Evolutionary conservation across 108 stramenopile genomes (phyloP), one percentile per base, ranked within the genome.

Genomic region (Conticribra guillardii): DNA sequence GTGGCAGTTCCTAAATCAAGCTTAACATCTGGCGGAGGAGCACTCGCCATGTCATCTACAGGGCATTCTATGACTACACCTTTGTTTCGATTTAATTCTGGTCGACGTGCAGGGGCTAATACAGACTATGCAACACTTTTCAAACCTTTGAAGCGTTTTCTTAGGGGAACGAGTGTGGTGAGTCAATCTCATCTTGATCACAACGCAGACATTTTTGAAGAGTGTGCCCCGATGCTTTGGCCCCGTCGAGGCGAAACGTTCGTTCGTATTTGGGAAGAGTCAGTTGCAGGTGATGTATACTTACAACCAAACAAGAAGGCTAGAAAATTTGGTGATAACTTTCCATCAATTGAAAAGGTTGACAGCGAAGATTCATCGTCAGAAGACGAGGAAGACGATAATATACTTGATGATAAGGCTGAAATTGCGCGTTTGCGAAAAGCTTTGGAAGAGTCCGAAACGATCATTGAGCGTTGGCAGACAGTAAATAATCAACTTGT

Each of bases 401-500:
- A n/a, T n/a, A n/a, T n/a, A n/a, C n/a, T n/a, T n/a, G n/a, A 73
- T 4, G 59, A 74, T 17, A 50, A 58, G 22, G 74, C 49, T 47
- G 64, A 81, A 69, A 84, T 87, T 23, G 63, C 55, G 5, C 48
- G 67, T 26, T 70, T 92, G 47, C 64, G 74, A 32, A 60, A 85
- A 27, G 81, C 84, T 28, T 73, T 92, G 46, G 76, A 53, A 33
- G 59, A 82, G 23, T 84, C 88, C 18, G 50, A 62, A 15, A 49
- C 58, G 1, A 71, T 81, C 23, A 82, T 92, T 29, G 79, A 79
- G 44, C 57, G 91, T 62, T 92, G 91, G 91, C 65, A 89, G 67
- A 71, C 61, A 23, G 91, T 92, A 44, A 89, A 89, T 67, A 88
- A 89, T 67, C 86, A 88, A 46, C 79, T 90, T 41, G 37, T 41